Percentiles rank a stretch among this genome's conserved stretches.
These are phyloP conservation scores for Cyclotella cryptica DNA, from an alignment of 108 stramenopile genomes.

Conservation along the genomic window DNA sequence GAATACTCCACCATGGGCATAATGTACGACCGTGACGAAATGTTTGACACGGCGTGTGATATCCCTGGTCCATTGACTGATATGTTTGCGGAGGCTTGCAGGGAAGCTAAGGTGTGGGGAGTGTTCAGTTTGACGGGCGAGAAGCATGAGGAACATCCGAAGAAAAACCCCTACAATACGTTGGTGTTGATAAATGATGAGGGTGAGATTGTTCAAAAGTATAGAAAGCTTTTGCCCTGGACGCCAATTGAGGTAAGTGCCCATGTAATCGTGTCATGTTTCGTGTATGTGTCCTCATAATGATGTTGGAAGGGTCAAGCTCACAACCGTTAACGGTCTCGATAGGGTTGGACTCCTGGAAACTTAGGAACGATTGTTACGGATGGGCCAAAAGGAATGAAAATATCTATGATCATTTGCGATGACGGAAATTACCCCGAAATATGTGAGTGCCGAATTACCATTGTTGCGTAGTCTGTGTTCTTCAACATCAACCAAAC, in stretches of 20 bases:
- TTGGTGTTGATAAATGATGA: conserved; percentile 77
- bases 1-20: conserved; percentile 87
- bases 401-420: conserved; percentile 84
- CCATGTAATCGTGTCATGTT: neutral
- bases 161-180: conserved; percentile 88
- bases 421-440: conserved; percentile 87
- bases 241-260: conserved; percentile 76
- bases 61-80: conserved; percentile 79
- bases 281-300: neutral
- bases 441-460: conserved; percentile 48
- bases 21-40: conserved; percentile 86
- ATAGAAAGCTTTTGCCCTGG: conserved; percentile 83
- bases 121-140: conserved; percentile 83
- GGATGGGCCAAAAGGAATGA: conserved; percentile 86
- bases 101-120: conserved; percentile 78
- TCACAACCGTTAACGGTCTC: neutral
- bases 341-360: conserved; percentile 59
- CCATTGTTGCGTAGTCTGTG: neutral
- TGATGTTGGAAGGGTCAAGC: neutral
- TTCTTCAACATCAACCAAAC: neutral
- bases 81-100: conserved; percentile 68
- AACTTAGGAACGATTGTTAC: conserved; percentile 77
- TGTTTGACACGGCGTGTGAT: conserved; percentile 82
- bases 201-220: conserved; percentile 86
- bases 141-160: conserved; percentile 83